Evolutionary conservation across 805 yeast genomes (phyloP).

Genomic region (Starmerella floricola): DNA sequence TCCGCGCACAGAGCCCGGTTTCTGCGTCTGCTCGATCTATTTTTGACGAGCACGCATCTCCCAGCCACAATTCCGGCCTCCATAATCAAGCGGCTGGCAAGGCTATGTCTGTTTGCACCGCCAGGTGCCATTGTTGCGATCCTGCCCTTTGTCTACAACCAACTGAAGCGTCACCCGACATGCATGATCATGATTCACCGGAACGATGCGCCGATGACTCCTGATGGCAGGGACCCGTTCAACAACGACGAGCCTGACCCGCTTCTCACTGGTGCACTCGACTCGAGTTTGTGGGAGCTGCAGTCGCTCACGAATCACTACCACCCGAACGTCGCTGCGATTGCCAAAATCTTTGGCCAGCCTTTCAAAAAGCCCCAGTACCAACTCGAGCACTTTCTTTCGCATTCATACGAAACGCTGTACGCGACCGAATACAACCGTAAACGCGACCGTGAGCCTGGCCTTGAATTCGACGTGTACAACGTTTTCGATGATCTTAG

Average conservation of each 20-base stretch:
- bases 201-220: constrained; percentile 11
- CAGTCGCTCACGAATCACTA: constrained; percentile 70
- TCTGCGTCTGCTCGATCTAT: constrained; percentile 73
- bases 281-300: constrained; percentile 86
- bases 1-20: constrained; percentile 76
- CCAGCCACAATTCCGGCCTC: constrained; percentile 78
- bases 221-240: constrained; percentile 46
- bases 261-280: constrained; percentile 61
- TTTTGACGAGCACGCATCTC: constrained; percentile 75
- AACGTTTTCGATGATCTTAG: constrained; percentile 10
- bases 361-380: constrained; percentile 77
- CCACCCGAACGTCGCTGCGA: constrained; percentile 88
- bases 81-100: constrained; percentile 69
- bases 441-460: constrained; percentile 36
- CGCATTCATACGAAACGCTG: constrained; percentile 70
- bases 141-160: constrained; percentile 83
- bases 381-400: constrained; percentile 86
- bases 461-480: constrained; percentile 45
- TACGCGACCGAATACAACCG: constrained; percentile 39
- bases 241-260: constrained; percentile 59
- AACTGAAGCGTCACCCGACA: constrained; percentile 81
- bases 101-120: constrained; percentile 63
- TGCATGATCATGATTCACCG: constrained; percentile 81
- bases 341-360: constrained; percentile 78
- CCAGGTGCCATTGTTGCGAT: constrained; percentile 81